These are phyloP conservation scores for Metarhizium humberi DNA, from an alignment of 2,329 filamentous ascomycete species.

Conservation along the genomic window DNA sequence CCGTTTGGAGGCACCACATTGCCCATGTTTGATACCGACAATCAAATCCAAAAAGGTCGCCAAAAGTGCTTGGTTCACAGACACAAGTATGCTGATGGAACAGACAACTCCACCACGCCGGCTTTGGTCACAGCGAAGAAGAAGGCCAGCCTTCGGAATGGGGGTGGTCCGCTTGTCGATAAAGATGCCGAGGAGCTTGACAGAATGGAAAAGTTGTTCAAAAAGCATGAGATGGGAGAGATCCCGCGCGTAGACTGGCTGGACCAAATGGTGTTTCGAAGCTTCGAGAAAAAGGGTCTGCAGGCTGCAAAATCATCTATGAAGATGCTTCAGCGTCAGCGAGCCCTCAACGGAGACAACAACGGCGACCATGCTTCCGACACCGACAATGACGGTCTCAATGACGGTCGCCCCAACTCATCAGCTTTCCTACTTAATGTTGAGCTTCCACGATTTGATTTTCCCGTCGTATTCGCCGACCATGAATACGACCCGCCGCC, in stretches of 20 bases:
- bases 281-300: conserved; percentile 68
- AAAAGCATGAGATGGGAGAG: conserved; percentile 97
- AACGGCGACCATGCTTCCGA: conserved; percentile 12
- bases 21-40: conserved; percentile 83
- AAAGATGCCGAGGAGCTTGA: conserved; percentile 79
- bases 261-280: conserved; percentile 86
- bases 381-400: conserved; percentile 17
- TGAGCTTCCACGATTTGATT: conserved; percentile 90
- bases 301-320: conserved; percentile 55
- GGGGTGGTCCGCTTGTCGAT: conserved; percentile 43
- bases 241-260: conserved; percentile 91
- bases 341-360: conserved; percentile 30
- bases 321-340: conserved; percentile 45
- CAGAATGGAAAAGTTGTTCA: conserved; percentile 79
- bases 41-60: conserved; percentile 80
- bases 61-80: conserved; percentile 86
- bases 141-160: conserved; percentile 40
- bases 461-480: conserved; percentile 90
- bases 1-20: conserved; percentile 94
- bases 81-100: conserved; percentile 75
- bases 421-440: conserved; percentile 75
- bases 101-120: conserved; percentile 71
- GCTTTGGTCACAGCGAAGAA: conserved; percentile 48
- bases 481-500: conserved; percentile 83
- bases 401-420: conserved; percentile 36